Conservation (phyloP, 768 basidiomycete genomes). For the Boletellus ananas region DNA sequence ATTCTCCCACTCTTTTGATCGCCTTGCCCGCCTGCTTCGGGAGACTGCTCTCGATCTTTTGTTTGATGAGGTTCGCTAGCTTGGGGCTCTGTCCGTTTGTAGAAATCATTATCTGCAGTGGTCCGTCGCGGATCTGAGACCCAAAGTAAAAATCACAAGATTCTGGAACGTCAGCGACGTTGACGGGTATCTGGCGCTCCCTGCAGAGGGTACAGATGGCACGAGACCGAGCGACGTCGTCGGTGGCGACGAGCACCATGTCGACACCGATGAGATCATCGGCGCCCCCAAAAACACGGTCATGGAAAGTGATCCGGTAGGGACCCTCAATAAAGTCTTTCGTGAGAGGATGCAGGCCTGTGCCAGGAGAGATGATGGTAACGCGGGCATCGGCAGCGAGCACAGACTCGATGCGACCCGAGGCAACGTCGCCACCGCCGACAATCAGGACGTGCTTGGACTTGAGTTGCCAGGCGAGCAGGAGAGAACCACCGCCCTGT, state of each 20-base stretch:
- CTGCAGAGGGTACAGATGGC: slow-evolving; percentile 71
- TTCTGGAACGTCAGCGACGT: slow-evolving; percentile 94
- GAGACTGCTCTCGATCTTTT: slow-evolving; percentile 61
- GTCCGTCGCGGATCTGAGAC: slow-evolving; percentile 84
- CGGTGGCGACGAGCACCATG: slow-evolving; percentile 93
- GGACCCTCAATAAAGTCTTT: slow-evolving; percentile 45
- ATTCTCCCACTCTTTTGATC: slow-evolving; percentile 71
- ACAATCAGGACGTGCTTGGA: slow-evolving; percentile 82
- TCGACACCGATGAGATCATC: slow-evolving; percentile 68
- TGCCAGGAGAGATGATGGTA: slow-evolving; percentile 68
- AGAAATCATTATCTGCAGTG: slow-evolving; percentile 93
- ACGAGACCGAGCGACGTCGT: slow-evolving; percentile 69
- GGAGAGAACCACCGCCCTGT: slow-evolving; percentile 64
- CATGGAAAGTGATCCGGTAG: slow-evolving; percentile 58
- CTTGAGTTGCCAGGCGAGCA: slow-evolving; percentile 92
- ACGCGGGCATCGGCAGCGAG: slow-evolving; percentile 77
- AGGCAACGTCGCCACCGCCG: slow-evolving; percentile 91
- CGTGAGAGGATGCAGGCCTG: slow-evolving; percentile 62
- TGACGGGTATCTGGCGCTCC: slow-evolving; percentile 73
- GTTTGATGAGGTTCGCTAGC: slow-evolving; percentile 79
- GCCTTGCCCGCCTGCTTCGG: slow-evolving; percentile 72
- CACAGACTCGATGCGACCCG: slow-evolving; percentile 81
- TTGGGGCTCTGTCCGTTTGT: slow-evolving; percentile 93
- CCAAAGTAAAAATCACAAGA: slow-evolving; percentile 99
- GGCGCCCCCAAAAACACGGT: slow-evolving; percentile 61